Evolutionary conservation across 805 yeast genomes (phyloP).

Genomic region (Cyberlindnera sargentensis): DNA sequence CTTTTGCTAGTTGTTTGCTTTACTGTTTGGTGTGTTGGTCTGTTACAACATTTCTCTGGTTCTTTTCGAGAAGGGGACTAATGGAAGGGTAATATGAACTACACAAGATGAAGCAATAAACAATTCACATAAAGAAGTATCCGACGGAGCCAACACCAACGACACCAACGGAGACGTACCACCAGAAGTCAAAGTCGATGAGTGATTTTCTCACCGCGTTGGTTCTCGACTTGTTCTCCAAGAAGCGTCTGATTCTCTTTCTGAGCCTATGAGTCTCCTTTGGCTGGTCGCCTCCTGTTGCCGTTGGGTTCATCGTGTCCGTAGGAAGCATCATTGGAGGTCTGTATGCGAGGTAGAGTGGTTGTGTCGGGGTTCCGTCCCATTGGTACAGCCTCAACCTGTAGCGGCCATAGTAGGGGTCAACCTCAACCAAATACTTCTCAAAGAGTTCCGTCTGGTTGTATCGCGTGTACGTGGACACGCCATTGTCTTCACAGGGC

Average conservation of each 20-base stretch:
- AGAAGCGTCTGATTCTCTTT: conserved; percentile 54
- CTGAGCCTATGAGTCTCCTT: conserved; percentile 25
- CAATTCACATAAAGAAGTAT: conserved; percentile 17
- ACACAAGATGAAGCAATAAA: too few species aligned
- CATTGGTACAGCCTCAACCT: conserved; percentile 66
- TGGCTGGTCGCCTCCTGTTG: conserved; percentile 26
- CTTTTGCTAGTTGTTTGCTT: neutral
- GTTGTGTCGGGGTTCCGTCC: conserved; percentile 78
- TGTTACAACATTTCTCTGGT: too few species aligned
- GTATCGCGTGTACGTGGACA: conserved; percentile 65
- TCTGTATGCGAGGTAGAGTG: conserved; percentile 82
- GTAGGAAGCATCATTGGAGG: conserved; percentile 98
- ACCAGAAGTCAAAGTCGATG: conserved; percentile 40
- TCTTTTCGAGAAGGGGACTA: too few species aligned
- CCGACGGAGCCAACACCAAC: conserved; percentile 32
- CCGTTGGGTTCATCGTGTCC: conserved; percentile 80
- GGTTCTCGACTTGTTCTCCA: conserved; percentile 77
- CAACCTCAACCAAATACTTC: conserved; percentile 53
- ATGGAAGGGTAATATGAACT: too few species aligned
- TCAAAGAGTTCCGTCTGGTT: conserved; percentile 56
- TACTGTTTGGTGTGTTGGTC: neutral
- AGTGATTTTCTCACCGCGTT: conserved; percentile 47
- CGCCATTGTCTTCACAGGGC: conserved; percentile 67
- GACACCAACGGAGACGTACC: conserved; percentile 47
- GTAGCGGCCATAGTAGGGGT: conserved; percentile 79